Evolutionary conservation across 495 filamentous ascomycete genomes (phyloP), one percentile per base, ranked within the genome.

Genomic region (Elaphomyces granulatus): DNA sequence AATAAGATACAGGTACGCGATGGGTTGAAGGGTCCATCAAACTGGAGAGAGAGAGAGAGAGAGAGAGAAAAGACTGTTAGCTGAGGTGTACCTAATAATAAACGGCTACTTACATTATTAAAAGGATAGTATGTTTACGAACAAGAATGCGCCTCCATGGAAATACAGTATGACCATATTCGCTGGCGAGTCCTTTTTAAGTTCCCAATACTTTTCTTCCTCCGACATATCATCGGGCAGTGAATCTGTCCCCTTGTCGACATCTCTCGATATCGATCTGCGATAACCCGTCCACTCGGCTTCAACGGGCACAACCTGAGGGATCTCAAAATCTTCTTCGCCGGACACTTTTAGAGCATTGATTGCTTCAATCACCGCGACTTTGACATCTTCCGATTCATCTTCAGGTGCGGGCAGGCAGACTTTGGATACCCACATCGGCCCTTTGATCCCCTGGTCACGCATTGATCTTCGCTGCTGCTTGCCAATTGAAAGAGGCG

Each of bases 261-360:
- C n/a, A n/a, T n/a, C n/a, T n/a, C n/a, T n/a, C n/a, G n/a, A n/a
- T n/a, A n/a, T n/a, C n/a, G n/a, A n/a, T n/a, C n/a, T n/a, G 23
- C 83, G 70, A 53, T 79, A 77, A 0, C 81, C 85, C 4, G 83
- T 83, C 88, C 87, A 96, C 54, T 96, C 88, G 2, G 77, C 88
- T 48, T 83, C 80, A 1, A 87, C 74, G 3, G 74, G 61, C 0
- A 53, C 53, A 1, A 78, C 53, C 0, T 61, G 63, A 0, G 81
- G 76, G 31, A 75, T 53, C 45, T 62, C 59, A 35, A 70, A 72
- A 2, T 57, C 63, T 38, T 55, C 56, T 45, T 66, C 57, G 12
- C 55, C 57, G 3, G 59, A 59, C 12, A 63, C 53, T 43, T 70
- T 71, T 53, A 90, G 56, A 3, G 66, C 67, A 20, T 81, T 67